Conservation (phyloP, 2,329 filamentous ascomycete species). For the Graphilbum sp. region DNA sequence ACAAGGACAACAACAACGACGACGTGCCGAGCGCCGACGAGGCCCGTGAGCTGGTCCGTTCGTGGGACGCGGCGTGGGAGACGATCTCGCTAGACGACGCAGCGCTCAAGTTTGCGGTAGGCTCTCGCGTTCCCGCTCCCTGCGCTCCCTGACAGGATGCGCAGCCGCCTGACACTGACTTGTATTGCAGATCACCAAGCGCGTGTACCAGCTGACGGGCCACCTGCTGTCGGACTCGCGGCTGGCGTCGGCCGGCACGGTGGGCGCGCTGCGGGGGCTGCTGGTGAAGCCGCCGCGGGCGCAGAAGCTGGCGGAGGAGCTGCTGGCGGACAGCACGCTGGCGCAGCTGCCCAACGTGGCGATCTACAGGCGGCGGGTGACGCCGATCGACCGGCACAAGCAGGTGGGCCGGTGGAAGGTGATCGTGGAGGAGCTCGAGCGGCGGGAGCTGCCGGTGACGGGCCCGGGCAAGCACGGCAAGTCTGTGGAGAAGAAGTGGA, state of each 20-base stretch:
- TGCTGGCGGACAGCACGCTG: constrained; percentile 31
- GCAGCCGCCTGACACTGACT: neutral
- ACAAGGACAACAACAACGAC: constrained; percentile 5
- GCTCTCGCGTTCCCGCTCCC: constrained; percentile 15
- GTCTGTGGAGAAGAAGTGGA: constrained; percentile 10
- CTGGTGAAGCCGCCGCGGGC: constrained; percentile 38
- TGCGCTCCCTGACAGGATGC: no score
- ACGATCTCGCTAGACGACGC: constrained; percentile 37
- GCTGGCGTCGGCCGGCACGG: constrained; percentile 38
- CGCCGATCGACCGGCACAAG: constrained; percentile 55
- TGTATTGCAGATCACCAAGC: constrained; percentile 57
- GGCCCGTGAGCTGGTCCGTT: constrained; percentile 23
- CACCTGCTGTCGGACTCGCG: constrained; percentile 55
- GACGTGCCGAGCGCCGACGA: constrained; percentile 16
- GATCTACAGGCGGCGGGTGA: constrained; percentile 47
- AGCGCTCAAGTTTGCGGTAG: constrained; percentile 56
- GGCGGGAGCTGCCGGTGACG: constrained; percentile 13
- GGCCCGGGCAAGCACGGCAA: constrained; percentile 12
- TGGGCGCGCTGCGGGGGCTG: constrained; percentile 36
- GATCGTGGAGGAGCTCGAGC: constrained; percentile 17
- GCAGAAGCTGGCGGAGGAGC: constrained; percentile 44
- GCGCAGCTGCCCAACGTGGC: constrained; percentile 50
- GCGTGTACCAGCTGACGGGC: constrained; percentile 67
- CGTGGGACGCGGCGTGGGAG: constrained; percentile 42
- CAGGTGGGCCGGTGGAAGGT: constrained; percentile 24